Base-by-base conservation (phyloP, 805 yeast species). In the Sugiyamaella floridensis region DNA sequence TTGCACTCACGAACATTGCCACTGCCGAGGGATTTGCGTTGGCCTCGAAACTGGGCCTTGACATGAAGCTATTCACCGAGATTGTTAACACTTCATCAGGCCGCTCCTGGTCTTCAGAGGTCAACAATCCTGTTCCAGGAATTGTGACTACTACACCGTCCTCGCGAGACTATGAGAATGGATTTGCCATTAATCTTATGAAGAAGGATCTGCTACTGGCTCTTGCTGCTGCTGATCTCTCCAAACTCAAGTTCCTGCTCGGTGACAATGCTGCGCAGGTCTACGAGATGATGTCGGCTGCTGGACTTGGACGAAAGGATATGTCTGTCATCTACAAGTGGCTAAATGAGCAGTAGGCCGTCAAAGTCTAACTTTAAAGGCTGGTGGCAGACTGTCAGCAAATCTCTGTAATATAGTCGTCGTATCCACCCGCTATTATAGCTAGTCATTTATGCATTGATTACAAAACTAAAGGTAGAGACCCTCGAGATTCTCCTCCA, bases 401-500 rank as follows among this genome's bases (percentile, higher is more conserved):
- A 4, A 41, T 15, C 44, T 11, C 12, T 19, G 18, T 28, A 22
- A 22, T 44, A 18, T 28, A 44, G 4, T 14, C 8, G 19, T 10
- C 26, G 22, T 28, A 8, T 34, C 20, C n/a, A n/a, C 45, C 10
- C 16, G 19, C 45, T 18, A 9, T 22, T 44, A 34, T 34, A 15
- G 16, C 12, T 48, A 11, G 14, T 12, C 28, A 15, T 4, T 14
- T 22, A n/a, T 45, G 26, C 26, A 22, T 22, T 22, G 3, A 22
- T 22, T 14, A 52, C 8, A 28, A 43, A n/a, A 45, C 60, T 72
- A 85, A 75, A 89, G 76, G 71, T 92, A 92, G 60, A 92, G 77
- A 37, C 98, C 97, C 71, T 93, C 98, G 59, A 92, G 78, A 64
- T 88, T 89, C 75, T 92, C 97, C 70, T 92, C 98, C 53, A 89